Base-by-base conservation (phyloP, 2,329 filamentous ascomycete species). In the Xylariaceae sp. region DNA sequence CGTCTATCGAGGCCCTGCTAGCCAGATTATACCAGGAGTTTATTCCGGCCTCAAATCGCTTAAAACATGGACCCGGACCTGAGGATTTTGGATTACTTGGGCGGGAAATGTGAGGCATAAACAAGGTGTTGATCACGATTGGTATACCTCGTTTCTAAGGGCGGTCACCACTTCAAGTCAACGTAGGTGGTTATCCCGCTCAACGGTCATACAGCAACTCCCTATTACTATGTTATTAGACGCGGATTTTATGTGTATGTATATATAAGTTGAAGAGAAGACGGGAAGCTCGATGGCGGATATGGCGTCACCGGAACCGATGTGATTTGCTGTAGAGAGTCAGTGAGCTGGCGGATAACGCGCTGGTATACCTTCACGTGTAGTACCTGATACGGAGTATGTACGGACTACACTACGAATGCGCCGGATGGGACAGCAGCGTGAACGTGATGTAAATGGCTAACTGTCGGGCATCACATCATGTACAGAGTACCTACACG, bases 101-200 rank as follows among this genome's bases (percentile, higher is more conserved):
- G 32, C 43, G 45, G 47, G 53, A 50, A 15, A 53, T 49, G 43
- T 55, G 51, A 34, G 32, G 32, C 55, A 57, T 55, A 59, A 46
- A 53, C 46, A 43, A 49, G 21, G 12, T 44, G 46, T 48, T 45
- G 34, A 48, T 48, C n/a, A 36, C 22, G 40, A 39, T 48, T 42
- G 32, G 49, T 18, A 47, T 34, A 34, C 34, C 26, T 30, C 12
- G 44, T 49, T 41, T 30, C 18, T 45, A 15, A 34, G 13, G 32
- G 13, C 40, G 36, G 16, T 22, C 30, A 30, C 45, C 22, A 9
- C 29, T 40, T 36, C 39, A 16, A n/a, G 30, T 30, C 39, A 37
- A 22, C 39, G 19, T 53, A 10, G n/a, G 15, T 32, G 34, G n/a
- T n/a, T n/a, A n/a, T 18, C 18, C 12, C 29, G 30, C 42, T 40